Percentiles rank a stretch among this genome's conserved stretches.
Conservation (phyloP, 2,329 filamentous ascomycete species). For the Calonectria fujianensis region DNA sequence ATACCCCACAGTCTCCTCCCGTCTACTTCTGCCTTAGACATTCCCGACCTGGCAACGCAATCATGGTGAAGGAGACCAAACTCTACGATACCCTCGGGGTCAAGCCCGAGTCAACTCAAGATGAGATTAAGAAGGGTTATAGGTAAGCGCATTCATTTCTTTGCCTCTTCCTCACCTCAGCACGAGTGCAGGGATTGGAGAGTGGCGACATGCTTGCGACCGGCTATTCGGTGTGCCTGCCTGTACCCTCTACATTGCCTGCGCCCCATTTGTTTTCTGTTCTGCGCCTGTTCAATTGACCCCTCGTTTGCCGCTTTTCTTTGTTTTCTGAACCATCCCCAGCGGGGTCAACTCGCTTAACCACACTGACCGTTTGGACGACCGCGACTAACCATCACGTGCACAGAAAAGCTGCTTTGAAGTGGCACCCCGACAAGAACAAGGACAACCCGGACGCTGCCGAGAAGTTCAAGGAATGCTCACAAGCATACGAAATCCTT, state of each 20-base stretch:
- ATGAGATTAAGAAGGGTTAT: conserved; percentile 98
- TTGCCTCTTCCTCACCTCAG: background rate
- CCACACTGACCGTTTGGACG: conserved; percentile 22
- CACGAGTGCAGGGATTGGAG: conserved; percentile 7
- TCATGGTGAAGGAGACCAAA: conserved; percentile 95
- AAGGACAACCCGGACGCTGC: conserved; percentile 88
- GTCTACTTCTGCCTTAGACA: conserved; percentile 13
- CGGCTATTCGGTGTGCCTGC: conserved; percentile 15
- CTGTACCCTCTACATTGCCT: background rate
- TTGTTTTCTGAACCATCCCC: conserved; percentile 17
- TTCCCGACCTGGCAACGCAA: conserved; percentile 56
- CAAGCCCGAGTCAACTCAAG: conserved; percentile 87
- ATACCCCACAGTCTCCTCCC: conserved; percentile 22
- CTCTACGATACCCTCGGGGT: conserved; percentile 92
- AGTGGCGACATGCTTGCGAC: conserved; percentile 24
- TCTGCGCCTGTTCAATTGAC: conserved; percentile 25
- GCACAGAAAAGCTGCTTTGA: conserved; percentile 87
- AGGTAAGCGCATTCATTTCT: conserved; percentile 72
- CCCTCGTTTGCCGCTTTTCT: background rate
- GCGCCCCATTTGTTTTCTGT: background rate
- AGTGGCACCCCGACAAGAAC: conserved; percentile 98
- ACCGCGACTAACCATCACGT: conserved; percentile 59
- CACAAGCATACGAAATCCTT: conserved; percentile 97
- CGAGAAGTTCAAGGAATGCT: conserved; percentile 99
- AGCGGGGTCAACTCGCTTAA: background rate